A percentile compares a stretch with the other conserved stretches of the same genome.
Evolutionary conservation across 345 rosid genomes (phyloP).

Genomic region (Citrus australasica): DNA sequence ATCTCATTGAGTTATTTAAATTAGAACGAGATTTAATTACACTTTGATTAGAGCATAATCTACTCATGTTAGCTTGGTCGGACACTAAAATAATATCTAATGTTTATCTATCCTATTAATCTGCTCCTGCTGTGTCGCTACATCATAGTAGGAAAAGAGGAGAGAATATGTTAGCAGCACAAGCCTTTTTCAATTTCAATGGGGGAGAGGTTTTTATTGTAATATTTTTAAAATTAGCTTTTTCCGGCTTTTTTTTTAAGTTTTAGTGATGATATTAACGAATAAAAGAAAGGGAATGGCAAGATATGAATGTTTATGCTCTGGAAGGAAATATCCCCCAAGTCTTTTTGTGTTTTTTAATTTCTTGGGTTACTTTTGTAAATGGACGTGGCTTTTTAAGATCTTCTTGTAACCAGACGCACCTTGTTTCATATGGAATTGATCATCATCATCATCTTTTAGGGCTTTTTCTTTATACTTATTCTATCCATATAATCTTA

Average conservation of each 20-base stretch:
- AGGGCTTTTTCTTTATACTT: not conserved
- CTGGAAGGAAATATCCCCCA: slow-evolving; percentile 29
- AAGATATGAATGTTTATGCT: slow-evolving; percentile 27
- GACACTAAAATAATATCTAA: no score
- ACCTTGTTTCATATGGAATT: slow-evolving; percentile 5
- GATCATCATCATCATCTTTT: not conserved
- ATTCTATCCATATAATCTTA: not conserved
- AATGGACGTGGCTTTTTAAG: slow-evolving; percentile 37
- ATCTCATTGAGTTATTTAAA: no score
- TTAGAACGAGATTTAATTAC: no score
- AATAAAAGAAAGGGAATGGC: slow-evolving; percentile 16
- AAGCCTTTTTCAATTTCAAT: not conserved
- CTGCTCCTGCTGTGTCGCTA: accelerated
- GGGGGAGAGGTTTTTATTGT: no score
- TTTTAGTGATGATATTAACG: not conserved
- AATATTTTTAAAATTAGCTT: no score
- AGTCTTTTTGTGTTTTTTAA: not conserved
- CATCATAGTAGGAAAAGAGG: not conserved
- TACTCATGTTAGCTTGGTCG: no score
- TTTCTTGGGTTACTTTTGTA: slow-evolving; percentile 19
- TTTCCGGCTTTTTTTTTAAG: not conserved
- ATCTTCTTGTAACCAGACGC: slow-evolving; percentile 30
- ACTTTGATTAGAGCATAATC: accelerated
- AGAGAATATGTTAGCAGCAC: no score
- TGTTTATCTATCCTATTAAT: no score